These are phyloP conservation scores for Trichophyton benhamiae DNA, from an alignment of 2,329 filamentous ascomycete species.

Conservation along the genomic window DNA sequence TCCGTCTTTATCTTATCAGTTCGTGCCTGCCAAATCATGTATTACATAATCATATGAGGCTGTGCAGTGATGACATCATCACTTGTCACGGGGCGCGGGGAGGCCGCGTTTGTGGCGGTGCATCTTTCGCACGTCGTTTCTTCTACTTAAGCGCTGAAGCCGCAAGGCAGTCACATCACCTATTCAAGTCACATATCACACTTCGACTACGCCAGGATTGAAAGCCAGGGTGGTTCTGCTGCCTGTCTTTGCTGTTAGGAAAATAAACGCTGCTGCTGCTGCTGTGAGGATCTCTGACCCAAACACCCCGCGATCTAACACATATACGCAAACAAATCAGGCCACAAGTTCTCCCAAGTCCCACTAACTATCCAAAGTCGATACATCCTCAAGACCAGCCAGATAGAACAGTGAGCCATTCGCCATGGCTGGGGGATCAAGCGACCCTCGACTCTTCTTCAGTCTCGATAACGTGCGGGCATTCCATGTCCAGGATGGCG, in stretches of 20 bases:
- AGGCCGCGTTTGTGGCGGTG: slow-evolving; percentile 1
- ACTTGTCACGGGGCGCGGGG: neutral
- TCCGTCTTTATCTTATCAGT: too few species aligned
- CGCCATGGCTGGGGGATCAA: slow-evolving; percentile 9
- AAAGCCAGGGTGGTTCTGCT: neutral
- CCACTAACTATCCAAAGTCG: neutral
- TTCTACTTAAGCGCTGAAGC: neutral
- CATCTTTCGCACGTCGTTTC: neutral
- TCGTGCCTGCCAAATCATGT: too few species aligned
- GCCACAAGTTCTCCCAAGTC: too few species aligned
- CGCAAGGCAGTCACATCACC: neutral
- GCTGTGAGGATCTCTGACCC: too few species aligned
- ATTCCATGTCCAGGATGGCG: slow-evolving; percentile 80
- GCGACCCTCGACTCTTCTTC: slow-evolving; percentile 31
- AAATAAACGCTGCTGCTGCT: neutral
- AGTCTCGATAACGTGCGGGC: slow-evolving; percentile 70
- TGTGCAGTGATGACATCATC: slow-evolving; percentile 1
- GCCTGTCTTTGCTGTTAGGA: neutral
- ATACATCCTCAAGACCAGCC: neutral
- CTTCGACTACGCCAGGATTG: neutral
- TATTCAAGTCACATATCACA: neutral
- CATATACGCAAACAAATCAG: too few species aligned
- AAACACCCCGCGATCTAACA: too few species aligned
- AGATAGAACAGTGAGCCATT: neutral
- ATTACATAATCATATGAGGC: neutral